phyloP scores from a whole-genome alignment of 2,329 filamentous ascomycete genomes.

The Blastomyces emzantsi region DNA sequence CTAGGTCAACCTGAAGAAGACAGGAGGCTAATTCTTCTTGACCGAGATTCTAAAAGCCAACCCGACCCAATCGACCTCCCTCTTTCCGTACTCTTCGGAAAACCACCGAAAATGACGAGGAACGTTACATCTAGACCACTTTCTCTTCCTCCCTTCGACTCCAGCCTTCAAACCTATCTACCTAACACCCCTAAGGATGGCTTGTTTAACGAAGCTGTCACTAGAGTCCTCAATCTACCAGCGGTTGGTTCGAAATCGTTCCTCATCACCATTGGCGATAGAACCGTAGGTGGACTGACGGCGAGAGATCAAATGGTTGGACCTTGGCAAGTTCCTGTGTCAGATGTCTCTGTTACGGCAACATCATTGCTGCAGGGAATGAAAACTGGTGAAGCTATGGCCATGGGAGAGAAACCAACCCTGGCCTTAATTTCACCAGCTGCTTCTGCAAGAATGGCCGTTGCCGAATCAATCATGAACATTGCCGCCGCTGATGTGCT shows the following conservation, averaged over 20 bases:
- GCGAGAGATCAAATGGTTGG: conserved; percentile 92
- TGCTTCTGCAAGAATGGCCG: conserved; percentile 91
- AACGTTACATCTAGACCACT: conserved; percentile 62
- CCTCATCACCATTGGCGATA: conserved; percentile 91
- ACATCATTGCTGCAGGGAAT: conserved; percentile 66
- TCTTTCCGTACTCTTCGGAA: conserved; percentile 81
- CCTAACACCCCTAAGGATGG: conserved; percentile 46
- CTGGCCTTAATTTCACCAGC: conserved; percentile 82
- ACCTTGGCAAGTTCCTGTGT: conserved; percentile 88
- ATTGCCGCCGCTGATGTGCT: conserved; percentile 69
- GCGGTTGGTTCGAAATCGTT: conserved; percentile 96
- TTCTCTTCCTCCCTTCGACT: conserved; percentile 63
- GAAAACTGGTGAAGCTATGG: conserved; percentile 88
- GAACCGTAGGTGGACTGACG: conserved; percentile 81
- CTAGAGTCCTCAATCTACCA: conserved; percentile 73
- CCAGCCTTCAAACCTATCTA: conserved; percentile 58
- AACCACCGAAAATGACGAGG: conserved; percentile 70
- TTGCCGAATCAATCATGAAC: conserved; percentile 89
- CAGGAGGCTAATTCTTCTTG: conserved; percentile 67
- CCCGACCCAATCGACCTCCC: conserved; percentile 80
- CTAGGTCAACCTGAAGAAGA: conserved; percentile 55
- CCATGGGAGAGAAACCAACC: conserved; percentile 87
- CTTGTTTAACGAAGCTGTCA: conserved; percentile 59
- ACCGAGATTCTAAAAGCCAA: conserved; percentile 65
- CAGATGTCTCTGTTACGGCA: conserved; percentile 86